Evolutionary conservation across 148 eudicot species (phyloP), one percentile per base, ranked within the genome.

Genomic region (Selenicereus undatus): DNA sequence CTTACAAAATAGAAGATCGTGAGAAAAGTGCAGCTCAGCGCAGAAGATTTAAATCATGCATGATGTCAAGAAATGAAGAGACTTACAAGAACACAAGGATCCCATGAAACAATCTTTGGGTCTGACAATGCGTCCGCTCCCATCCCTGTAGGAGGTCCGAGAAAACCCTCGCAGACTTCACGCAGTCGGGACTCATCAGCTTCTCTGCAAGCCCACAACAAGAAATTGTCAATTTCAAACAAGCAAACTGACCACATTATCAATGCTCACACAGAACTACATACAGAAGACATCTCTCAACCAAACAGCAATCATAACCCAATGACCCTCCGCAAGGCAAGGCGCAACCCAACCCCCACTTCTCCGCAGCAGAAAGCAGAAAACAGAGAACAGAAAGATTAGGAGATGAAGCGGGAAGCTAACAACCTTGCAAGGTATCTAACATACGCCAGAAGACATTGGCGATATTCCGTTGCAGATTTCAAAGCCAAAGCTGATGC

Each of bases 61-160:
- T n/a, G 79, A 2, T 21, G 32, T 60, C 68, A 68, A 79, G 77
- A 71, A 35, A 36, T 64, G 12, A 76, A 84, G 64, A 42, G 80
- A 51, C 91, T 87, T 85, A 95, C 99, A 79, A 96, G 93, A 75
- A 96, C 88, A 84, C 86, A 92, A 81, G 99, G 95, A 88, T 96
- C 98, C 99, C 99, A 96, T 54, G 89, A 84, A 29, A 84, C 90
- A 82, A 87, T 81, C 86, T 86, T 83, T 45, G 83, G 77, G 75
- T 89, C 87, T 52, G 91, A 84, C 62, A 87, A 71, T 11, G 82
- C 83, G 43, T 86, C 85, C 76, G 87, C 92, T 77, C 86, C 90
- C 98, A 93, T 95, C 79, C 99, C 97, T 32, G 92, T 87, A 32
- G 99, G 97, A 78, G 99, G 99, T 78, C 99, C 99, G 72, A 96